Conservation (phyloP, 495 filamentous ascomycete species). For the Pyronema omphalodes region DNA sequence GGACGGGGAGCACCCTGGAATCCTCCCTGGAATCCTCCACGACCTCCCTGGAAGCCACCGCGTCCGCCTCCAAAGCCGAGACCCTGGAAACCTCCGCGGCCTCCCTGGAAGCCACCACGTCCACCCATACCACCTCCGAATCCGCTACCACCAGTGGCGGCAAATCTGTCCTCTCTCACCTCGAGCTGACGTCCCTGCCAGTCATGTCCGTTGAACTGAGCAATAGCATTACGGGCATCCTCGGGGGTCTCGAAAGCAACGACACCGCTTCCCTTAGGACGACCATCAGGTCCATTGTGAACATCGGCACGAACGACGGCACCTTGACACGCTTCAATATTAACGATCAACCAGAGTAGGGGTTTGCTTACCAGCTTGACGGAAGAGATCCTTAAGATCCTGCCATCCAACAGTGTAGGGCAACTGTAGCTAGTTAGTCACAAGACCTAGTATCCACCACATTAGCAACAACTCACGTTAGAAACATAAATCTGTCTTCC, state of each 20-base stretch:
- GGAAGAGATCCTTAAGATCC: constrained; percentile 96
- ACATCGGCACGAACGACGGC: constrained; percentile 90
- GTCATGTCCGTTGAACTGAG: constrained; percentile 95
- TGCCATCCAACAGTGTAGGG: constrained; percentile 98
- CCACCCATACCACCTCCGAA: constrained; percentile 33
- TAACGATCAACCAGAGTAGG: too few species aligned
- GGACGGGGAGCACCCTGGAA: constrained; percentile 29
- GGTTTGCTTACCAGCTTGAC: constrained; percentile 71
- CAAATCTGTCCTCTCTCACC: constrained; percentile 92
- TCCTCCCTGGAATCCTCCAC: constrained; percentile 32
- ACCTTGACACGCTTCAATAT: constrained; percentile 34
- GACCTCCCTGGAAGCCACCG: constrained; percentile 29
- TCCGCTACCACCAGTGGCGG: constrained; percentile 39
- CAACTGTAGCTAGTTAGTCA: constrained; percentile 45
- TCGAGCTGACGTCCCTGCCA: constrained; percentile 91
- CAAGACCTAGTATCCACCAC: constrained; percentile 2
- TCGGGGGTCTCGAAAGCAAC: constrained; percentile 90
- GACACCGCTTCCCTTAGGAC: constrained; percentile 88
- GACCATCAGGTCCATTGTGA: constrained; percentile 76
- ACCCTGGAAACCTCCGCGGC: constrained; percentile 24
- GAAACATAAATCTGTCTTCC: constrained; percentile 89
- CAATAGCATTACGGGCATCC: constrained; percentile 86
- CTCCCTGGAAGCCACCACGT: constrained; percentile 36
- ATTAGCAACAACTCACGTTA: constrained; percentile 63
- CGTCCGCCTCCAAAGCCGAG: constrained; percentile 41